Percentiles rank a stretch among this genome's conserved stretches.
Evolutionary conservation across 2,329 filamentous ascomycete genomes (phyloP).

Genomic region (Colletotrichum cordylinicola): DNA sequence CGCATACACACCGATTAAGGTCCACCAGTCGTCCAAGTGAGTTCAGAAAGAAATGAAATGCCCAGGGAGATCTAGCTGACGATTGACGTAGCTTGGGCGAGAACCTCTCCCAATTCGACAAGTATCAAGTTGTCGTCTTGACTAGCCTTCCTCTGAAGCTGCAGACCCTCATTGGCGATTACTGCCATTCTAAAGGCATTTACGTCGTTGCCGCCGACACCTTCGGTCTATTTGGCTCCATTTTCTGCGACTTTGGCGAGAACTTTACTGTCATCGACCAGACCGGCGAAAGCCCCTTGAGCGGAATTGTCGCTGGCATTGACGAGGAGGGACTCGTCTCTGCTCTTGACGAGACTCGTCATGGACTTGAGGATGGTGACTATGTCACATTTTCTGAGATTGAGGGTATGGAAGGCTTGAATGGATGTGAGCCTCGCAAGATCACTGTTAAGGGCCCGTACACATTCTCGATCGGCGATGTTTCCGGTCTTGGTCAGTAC

Average conservation of each 20-base stretch:
- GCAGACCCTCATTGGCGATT: conserved; percentile 86
- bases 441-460: conserved; percentile 95
- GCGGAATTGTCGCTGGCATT: conserved; percentile 88
- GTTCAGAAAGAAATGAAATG: neutral
- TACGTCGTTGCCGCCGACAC: conserved; percentile 88
- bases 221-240: conserved; percentile 90
- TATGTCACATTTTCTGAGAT: conserved; percentile 95
- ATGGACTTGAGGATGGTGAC: conserved; percentile 95
- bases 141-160: conserved; percentile 82
- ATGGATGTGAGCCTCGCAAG: conserved; percentile 84
- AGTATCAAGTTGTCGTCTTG: conserved; percentile 91
- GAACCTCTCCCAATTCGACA: conserved; percentile 82
- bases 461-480: conserved; percentile 95
- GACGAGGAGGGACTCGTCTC: conserved; percentile 91
- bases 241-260: conserved; percentile 97
- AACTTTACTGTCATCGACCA: conserved; percentile 91
- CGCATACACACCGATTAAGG: conserved; percentile 88
- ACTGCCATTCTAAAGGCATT: conserved; percentile 92
- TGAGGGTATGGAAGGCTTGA: conserved; percentile 89
- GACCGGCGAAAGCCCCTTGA: conserved; percentile 86
- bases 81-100: conserved; percentile 65
- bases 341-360: conserved; percentile 90
- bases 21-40: conserved; percentile 69
- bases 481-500: conserved; percentile 86
- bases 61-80: neutral